Base-by-base conservation (phyloP, 805 yeast genomes). In the Starmera dryadoides region DNA sequence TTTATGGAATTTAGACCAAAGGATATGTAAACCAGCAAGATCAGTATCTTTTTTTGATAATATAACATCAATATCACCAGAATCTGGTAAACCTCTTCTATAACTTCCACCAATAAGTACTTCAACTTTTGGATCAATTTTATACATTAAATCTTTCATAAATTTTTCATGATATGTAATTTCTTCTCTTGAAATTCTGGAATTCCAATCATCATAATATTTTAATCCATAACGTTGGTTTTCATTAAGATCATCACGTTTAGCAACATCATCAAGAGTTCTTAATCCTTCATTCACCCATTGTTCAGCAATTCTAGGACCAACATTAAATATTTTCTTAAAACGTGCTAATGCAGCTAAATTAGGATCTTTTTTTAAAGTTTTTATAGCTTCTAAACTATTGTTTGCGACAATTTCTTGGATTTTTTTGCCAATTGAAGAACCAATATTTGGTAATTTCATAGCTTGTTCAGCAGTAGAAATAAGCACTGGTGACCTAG, bases 41-140 rank as follows among this genome's bases (percentile, higher is more conserved):
- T 56, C 45, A 1, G 59, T 55, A 4, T 52, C 60, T 14, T 56
- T 47, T 34, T 57, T 62, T 23, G 74, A 68, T 4, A 77, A 38
- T 19, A 77, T 56, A 32, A 73, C 61, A 50, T 77, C 83, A 30
- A 77, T 64, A 47, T 77, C 82, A 1, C 79, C 79, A 42, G 73
- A 68, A 5, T 51, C 50, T 4, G 42, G 34, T n/a, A 59, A 48
- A 3, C 76, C 79, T 17, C 82, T 61, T 26, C 75, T 57, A 49
- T 70, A 76, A 6, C 78, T 72, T 3, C 81, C 81, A 66, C 69
- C 69, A 30, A 71, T 59, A 8, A 59, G 48, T 6, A 64, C 44
- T 23, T 62, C 56, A 18, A 70, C 49, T 1, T 51, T 45, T 0
- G 65, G 51, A 39, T 71, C 74, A 15, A 72, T 40, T 12, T 48